A percentile compares a stretch with the other conserved stretches of the same genome.
Conservation (phyloP, 2,329 filamentous ascomycete genomes). For the Cladophialophora immunda region DNA sequence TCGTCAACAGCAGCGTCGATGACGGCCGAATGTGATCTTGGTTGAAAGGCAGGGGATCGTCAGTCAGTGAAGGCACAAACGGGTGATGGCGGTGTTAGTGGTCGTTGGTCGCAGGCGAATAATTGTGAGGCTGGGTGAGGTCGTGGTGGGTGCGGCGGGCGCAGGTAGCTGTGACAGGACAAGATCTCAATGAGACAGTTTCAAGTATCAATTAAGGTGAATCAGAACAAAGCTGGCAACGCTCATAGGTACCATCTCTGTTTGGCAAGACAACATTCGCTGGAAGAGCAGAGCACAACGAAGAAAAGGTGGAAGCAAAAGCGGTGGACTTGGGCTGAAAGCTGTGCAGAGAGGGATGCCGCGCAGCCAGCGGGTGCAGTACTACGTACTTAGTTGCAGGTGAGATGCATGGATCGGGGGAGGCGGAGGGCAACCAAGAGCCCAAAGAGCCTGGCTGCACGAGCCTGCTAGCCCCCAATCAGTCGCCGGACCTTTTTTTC, state of each 20-base stretch:
- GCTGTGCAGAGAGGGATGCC: slow-evolving; percentile 4
- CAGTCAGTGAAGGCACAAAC: background rate
- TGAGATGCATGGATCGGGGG: slow-evolving; percentile 22
- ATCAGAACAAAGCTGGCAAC: slow-evolving; percentile 3
- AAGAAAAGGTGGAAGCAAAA: slow-evolving; percentile 17
- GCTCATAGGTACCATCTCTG: slow-evolving; percentile 22
- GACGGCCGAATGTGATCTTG: background rate
- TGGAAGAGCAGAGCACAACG: slow-evolving; percentile 22
- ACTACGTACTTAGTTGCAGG: slow-evolving; percentile 12
- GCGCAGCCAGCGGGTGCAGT: background rate
- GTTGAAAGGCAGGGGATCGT: background rate
- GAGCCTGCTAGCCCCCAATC: background rate
- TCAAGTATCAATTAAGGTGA: slow-evolving; percentile 7
- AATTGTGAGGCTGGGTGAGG: slow-evolving; percentile 37
- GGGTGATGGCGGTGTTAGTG: background rate
- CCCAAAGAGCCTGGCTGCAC: background rate
- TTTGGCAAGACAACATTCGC: slow-evolving; percentile 17
- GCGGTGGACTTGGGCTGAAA: slow-evolving; percentile 20
- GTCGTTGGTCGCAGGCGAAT: slow-evolving; percentile 15
- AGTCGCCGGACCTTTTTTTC: slow-evolving; percentile 13
- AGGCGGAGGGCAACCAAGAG: slow-evolving; percentile 1
- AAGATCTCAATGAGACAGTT: background rate
- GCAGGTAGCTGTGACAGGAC: background rate
- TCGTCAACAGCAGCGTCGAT: background rate
- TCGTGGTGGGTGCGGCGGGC: slow-evolving; percentile 4